phyloP scores from a whole-genome alignment of 2,329 filamentous ascomycete species.

The Colletotrichum limetticola region DNA sequence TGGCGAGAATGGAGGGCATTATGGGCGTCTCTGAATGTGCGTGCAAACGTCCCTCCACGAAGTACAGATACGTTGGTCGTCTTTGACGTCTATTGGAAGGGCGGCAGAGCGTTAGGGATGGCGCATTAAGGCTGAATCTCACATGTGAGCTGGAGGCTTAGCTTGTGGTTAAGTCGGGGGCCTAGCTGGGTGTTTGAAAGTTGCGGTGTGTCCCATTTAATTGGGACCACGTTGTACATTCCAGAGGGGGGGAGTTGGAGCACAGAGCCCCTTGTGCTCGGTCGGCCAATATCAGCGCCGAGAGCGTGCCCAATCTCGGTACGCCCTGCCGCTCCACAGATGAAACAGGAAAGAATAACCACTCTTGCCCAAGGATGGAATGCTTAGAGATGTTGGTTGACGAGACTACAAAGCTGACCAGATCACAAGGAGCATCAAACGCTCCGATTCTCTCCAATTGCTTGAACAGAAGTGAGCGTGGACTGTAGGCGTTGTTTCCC shows the following conservation, averaged over 20 bases:
- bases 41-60: not conserved
- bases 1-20: slow-evolving; percentile 32
- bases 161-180: not conserved
- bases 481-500: too few relatives aligned
- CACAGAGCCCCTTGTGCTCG: not conserved
- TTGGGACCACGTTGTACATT: slow-evolving; percentile 33
- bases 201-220: slow-evolving; percentile 30
- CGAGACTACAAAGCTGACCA: too few relatives aligned
- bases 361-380: not conserved
- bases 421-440: too few relatives aligned
- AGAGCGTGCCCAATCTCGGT: slow-evolving; percentile 28
- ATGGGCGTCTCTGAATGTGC: not conserved
- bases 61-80: not conserved
- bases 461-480: too few relatives aligned
- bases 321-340: slow-evolving; percentile 22
- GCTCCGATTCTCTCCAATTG: too few relatives aligned
- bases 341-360: slow-evolving; percentile 24
- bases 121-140: slow-evolving; percentile 9
- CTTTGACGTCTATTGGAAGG: not conserved
- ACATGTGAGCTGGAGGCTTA: not conserved
- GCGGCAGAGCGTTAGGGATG: not conserved
- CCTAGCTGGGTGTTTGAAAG: slow-evolving; percentile 4
- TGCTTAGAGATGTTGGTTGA: too few relatives aligned
- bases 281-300: slow-evolving; percentile 18
- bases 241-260: slow-evolving; percentile 1